Conservation (phyloP, 768 basidiomycete genomes). For the Leucogyrophana mollusca region DNA sequence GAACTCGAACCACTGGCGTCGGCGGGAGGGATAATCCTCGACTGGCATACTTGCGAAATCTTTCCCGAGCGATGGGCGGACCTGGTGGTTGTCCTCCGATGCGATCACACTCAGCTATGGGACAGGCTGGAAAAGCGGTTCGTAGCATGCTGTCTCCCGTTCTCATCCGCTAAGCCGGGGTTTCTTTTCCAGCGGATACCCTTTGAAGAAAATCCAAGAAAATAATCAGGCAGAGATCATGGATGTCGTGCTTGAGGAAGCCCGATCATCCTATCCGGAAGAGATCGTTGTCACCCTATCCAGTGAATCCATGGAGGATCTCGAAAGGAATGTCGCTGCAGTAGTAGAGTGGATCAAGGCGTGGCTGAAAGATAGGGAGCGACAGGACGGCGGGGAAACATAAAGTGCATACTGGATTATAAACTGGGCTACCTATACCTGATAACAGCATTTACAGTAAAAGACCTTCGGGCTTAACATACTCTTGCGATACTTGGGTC, state of each 20-base stretch:
- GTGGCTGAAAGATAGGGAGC: slow-evolving; percentile 50
- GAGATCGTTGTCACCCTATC: slow-evolving; percentile 85
- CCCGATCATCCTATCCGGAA: slow-evolving; percentile 78
- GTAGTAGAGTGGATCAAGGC: slow-evolving; percentile 84
- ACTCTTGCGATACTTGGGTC: too few species aligned
- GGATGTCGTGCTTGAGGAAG: slow-evolving; percentile 88
- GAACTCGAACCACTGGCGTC: slow-evolving; percentile 74
- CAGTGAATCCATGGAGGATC: slow-evolving; percentile 74
- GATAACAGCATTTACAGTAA: too few species aligned
- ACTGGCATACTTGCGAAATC: slow-evolving; percentile 92
- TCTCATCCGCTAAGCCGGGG: not conserved
- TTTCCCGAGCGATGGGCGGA: slow-evolving; percentile 98
- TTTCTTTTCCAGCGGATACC: slow-evolving; percentile 62
- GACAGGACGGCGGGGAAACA: not conserved
- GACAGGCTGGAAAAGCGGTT: slow-evolving; percentile 88
- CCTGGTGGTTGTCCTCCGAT: slow-evolving; percentile 88
- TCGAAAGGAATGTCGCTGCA: slow-evolving; percentile 84
- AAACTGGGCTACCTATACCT: too few species aligned
- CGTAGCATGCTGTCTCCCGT: slow-evolving; percentile 13
- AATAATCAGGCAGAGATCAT: slow-evolving; percentile 99
- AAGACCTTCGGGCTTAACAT: too few species aligned
- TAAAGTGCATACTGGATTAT: too few species aligned
- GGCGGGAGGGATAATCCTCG: slow-evolving; percentile 79
- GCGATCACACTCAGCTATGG: slow-evolving; percentile 87
- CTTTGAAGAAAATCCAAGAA: slow-evolving; percentile 93